These are phyloP conservation scores for Rutstroemia sp. DNA, from an alignment of 2,329 filamentous ascomycete genomes.

Conservation along the genomic window DNA sequence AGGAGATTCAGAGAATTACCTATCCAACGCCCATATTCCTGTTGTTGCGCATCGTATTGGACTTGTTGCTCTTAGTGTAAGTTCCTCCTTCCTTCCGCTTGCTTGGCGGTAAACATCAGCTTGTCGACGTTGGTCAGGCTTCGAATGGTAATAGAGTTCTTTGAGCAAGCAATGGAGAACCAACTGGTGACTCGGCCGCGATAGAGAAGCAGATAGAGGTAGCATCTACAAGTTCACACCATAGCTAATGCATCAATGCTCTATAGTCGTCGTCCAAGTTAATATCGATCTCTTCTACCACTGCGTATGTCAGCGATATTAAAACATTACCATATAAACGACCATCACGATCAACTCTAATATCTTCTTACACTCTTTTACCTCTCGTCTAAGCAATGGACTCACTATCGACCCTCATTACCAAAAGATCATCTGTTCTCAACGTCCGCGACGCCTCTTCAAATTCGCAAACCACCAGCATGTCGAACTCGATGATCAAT, in stretches of 20 bases:
- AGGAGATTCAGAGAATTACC: conserved; percentile 1
- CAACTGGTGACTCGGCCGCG: neutral
- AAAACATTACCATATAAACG: neutral
- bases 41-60: conserved; percentile 7
- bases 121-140: neutral
- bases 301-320: conserved; percentile 4
- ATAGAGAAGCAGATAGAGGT: neutral
- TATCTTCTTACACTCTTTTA: conserved; percentile 2
- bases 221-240: neutral
- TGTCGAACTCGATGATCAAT: conserved; percentile 59
- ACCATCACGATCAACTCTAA: neutral
- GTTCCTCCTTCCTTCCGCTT: conserved; percentile 5
- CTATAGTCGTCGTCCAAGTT: conserved; percentile 1
- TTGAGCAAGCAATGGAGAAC: neutral
- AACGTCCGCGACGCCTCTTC: conserved; percentile 38
- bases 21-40: conserved; percentile 1
- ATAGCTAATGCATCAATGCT: neutral
- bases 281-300: neutral
- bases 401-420: conserved; percentile 23
- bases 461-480: conserved; percentile 32
- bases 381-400: conserved; percentile 15
- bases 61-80: conserved; percentile 20
- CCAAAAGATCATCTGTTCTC: conserved; percentile 36
- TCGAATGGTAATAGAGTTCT: neutral
- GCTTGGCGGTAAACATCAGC: neutral